These are phyloP conservation scores for Candida glucosophila DNA, from an alignment of 1,139 yeast species.

Conservation along the genomic window DNA sequence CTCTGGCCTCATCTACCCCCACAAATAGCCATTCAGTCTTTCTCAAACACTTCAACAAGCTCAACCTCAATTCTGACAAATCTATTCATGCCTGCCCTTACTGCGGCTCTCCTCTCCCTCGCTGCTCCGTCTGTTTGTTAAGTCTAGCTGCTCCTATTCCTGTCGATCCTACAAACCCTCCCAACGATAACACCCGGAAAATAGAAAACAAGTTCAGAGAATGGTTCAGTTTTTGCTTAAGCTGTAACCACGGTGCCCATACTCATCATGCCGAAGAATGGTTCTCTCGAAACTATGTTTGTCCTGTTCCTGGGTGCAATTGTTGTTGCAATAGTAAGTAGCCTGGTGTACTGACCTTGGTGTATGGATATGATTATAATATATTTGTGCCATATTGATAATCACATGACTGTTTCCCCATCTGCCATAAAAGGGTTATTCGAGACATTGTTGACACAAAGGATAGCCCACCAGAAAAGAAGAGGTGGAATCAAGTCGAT, in stretches of 20 bases:
- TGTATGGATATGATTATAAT: no score
- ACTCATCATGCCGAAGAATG: conserved; percentile 94
- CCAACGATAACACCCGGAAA: conserved; percentile 8
- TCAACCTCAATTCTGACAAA: conserved; percentile 13
- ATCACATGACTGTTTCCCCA: no score
- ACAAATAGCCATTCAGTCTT: conserved; percentile 18
- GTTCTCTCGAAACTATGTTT: conserved; percentile 79
- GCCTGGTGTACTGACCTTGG: no score
- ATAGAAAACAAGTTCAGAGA: conserved; percentile 40
- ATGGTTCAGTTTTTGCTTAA: conserved; percentile 87
- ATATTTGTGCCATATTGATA: no score
- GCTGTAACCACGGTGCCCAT: conserved; percentile 91
- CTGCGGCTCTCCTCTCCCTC: conserved; percentile 83
- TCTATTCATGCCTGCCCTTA: conserved; percentile 56
- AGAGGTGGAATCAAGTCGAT: no score
- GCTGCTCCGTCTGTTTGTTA: conserved; percentile 82
- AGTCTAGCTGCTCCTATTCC: conserved; percentile 73
- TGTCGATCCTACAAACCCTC: conserved; percentile 14
- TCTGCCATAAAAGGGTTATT: no score
- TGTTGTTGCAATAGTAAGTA: conserved; percentile 64
- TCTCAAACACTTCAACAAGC: conserved; percentile 32
- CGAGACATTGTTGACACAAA: no score
- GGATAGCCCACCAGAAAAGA: no score
- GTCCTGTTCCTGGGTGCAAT: conserved; percentile 91
- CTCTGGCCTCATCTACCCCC: conserved; percentile 3